Conservation (phyloP, 768 basidiomycete species). For the Kwoniella mangroviensis region DNA sequence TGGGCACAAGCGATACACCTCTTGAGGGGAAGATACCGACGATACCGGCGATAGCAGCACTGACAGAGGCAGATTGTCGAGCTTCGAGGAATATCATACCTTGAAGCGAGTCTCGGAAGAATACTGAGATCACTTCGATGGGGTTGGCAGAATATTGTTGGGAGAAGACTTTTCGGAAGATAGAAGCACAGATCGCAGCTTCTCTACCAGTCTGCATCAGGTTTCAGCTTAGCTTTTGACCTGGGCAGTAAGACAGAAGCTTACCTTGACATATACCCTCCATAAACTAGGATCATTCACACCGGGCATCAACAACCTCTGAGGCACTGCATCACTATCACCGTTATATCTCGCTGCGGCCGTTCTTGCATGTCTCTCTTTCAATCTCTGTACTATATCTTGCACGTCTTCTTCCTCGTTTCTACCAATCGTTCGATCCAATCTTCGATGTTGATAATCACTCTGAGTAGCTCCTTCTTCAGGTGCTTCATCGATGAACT, state of each 20-base stretch:
- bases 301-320: slow-evolving; percentile 91
- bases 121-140: slow-evolving; percentile 86
- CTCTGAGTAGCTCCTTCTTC: slow-evolving; percentile 42
- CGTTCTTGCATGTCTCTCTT: slow-evolving; percentile 71
- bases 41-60: slow-evolving; percentile 81
- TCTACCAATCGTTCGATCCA: slow-evolving; percentile 68
- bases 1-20: slow-evolving; percentile 83
- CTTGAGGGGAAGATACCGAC: slow-evolving; percentile 84
- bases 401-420: slow-evolving; percentile 75
- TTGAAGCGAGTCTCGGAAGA: slow-evolving; percentile 91
- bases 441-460: slow-evolving; percentile 58
- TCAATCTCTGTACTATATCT: slow-evolving; percentile 79
- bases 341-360: slow-evolving; percentile 70
- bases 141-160: slow-evolving; percentile 77
- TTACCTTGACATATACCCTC: slow-evolving; percentile 90
- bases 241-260: slow-evolving; percentile 30
- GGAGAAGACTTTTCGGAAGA: slow-evolving; percentile 91
- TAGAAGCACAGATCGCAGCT: slow-evolving; percentile 87
- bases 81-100: slow-evolving; percentile 98
- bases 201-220: slow-evolving; percentile 78
- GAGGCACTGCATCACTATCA: slow-evolving; percentile 91
- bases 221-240: neutral
- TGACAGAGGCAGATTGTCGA: slow-evolving; percentile 80
- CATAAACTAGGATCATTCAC: slow-evolving; percentile 94
- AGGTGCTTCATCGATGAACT: slow-evolving; percentile 59